phyloP scores from a whole-genome alignment of 192 early-diverging fungal genomes.

The Entomortierella parvispora region DNA sequence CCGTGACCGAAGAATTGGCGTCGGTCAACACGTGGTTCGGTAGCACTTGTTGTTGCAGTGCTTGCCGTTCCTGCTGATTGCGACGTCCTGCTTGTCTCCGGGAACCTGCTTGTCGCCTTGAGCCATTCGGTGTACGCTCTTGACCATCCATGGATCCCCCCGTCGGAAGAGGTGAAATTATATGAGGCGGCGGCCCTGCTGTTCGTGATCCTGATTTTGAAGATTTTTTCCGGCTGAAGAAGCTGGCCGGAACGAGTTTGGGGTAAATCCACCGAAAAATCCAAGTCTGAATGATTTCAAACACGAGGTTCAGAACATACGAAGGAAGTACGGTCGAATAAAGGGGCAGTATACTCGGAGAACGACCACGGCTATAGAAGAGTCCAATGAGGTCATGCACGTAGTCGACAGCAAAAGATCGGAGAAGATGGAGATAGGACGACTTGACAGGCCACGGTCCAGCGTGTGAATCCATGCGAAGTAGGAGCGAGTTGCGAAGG shows the following conservation, averaged over 20 bases:
- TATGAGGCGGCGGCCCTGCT: constrained; percentile 3
- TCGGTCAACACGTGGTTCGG: background rate
- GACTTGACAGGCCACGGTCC: constrained; percentile 37
- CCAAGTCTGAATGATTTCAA: constrained; percentile 52
- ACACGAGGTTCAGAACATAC: constrained; percentile 40
- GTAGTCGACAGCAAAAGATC: constrained; percentile 37
- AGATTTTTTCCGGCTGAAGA: constrained; percentile 33
- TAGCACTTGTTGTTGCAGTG: constrained; percentile 6
- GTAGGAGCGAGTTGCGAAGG: constrained; percentile 34
- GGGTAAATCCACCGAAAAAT: constrained; percentile 52
- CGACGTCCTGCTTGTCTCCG: background rate
- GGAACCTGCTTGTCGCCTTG: background rate
- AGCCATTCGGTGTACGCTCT: background rate
- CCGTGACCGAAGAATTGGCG: constrained; percentile 12
- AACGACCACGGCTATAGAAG: constrained; percentile 33
- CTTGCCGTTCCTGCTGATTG: background rate
- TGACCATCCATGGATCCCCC: background rate
- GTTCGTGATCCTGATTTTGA: constrained; percentile 11
- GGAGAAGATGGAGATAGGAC: constrained; percentile 28
- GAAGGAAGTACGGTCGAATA: constrained; percentile 46
- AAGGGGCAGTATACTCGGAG: constrained; percentile 37
- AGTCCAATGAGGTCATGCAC: constrained; percentile 49
- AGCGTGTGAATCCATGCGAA: constrained; percentile 41
- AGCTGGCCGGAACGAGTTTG: constrained; percentile 25
- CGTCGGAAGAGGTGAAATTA: constrained; percentile 11